Evolutionary conservation across 2,329 filamentous ascomycete genomes (phyloP), one percentile per base, ranked within the genome.

Genomic region (Paecilomyces formosus): DNA sequence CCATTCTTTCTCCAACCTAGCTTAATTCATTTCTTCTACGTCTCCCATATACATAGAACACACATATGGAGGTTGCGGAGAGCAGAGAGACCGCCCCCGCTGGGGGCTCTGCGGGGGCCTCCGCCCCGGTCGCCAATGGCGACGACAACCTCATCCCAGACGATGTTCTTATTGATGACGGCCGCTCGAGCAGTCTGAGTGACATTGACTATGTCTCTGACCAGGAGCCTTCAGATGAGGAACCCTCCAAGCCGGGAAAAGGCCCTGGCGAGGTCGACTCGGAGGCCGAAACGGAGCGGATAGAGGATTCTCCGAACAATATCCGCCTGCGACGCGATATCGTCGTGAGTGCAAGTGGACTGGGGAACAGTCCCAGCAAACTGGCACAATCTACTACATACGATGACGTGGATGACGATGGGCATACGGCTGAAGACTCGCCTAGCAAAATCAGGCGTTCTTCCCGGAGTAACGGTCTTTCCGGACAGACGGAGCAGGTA

Each of bases 241-340:
- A 74, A 67, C 74, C 71, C 59, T 76, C 69, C 57, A 74, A 64
- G 65, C 80, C 80, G 8, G 79, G 82, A 64, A 84, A 79, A 65
- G 78, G 82, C 62, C 79, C 84, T 59, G 85, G 85, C 31, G 84
- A 87, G 56, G 81, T 82, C 57, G 86, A 89, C 66, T 88, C 92
- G 3, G 93, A 97, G 75, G 93, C 93, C 33, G 93, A 97, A 76
- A 97, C 93, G 1, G 92, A 97, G 76, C 87, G 94, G 60, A 82
- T 99, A 60, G 94, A 94, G 70, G 87, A 89, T 69, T 96, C 91
- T n/a, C 92, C 92, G 18, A 85, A 85, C 62, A 89, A 81, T 68
- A 76, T 82, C 68, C 81, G 85, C 64, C 68, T 68, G 53, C 81
- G 84, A 66, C 81, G 82, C 66, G 83, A 87, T 66, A 83, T 88